Evolutionary conservation across 1,284 basidiomycete species (phyloP), one percentile per base, ranked within the genome.

Genomic region (Cryptococcus depauperatus): DNA sequence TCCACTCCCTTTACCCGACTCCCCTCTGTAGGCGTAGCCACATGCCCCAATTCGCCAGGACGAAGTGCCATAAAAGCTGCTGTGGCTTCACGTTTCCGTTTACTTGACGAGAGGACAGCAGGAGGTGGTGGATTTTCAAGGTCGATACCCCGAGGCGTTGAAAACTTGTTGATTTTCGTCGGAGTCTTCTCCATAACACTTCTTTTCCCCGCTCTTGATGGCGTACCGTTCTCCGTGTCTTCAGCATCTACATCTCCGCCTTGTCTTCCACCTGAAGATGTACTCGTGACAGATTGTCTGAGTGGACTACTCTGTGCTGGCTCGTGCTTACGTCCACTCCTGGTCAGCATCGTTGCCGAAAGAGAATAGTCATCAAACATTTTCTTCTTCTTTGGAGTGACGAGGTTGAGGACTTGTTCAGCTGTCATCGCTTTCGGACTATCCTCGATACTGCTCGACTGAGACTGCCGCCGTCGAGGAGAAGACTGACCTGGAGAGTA

Each of bases 61-160:
- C 64, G 50, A 4, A 66, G 44, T n/a, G 62, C 59, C n/a, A 68
- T 51, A 54, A 68, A 68, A 4, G 64, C 57, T 4, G 34, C 47
- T 1, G 51, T 41, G 29, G 55, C 54, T 26, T 59, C 60, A 8
- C 32, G 26, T 29, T 57, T 56, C 14, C 42, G 43, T 32, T 40
- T 49, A 8, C 35, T 34, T 13, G n/a, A 37, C 19, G 5, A 38
- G n/a, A n/a, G n/a, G 27, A 37, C 35, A 5, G 46, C 33, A 27
- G 38, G 18, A 10, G 46, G 16, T 26, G 48, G 45, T 10, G 41
- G 46, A 37, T 46, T 8, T 30, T 51, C 55, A 9, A 58, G 41
- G 37, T 59, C 55, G 7, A 60, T 43, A 11, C 56, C 58, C 9
- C 19, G 19, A 4, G 42, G 42, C 28, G 35, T 33, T 1, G 35